Evolutionary conservation across 192 early-diverging fungal species (phyloP), one percentile per base, ranked within the genome.

Genomic region (Helicostylum pulchrum): DNA sequence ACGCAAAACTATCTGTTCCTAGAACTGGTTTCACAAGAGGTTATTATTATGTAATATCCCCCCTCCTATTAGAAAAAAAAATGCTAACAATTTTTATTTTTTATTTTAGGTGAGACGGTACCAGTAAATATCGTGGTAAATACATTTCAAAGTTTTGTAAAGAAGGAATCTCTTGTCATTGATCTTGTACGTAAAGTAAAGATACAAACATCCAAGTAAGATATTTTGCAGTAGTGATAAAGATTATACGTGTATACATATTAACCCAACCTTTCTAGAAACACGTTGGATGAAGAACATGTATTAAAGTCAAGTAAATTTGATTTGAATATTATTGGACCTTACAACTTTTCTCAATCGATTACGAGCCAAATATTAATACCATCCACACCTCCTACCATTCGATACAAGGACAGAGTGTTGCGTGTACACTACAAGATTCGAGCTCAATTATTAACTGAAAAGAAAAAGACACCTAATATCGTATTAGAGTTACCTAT

Each of bases 341-440:
- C 65, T 3, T 66, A 66, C 17, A 66, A 66, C 46, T 66, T 66
- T 42, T 66, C 65, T 31, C 65, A 66, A 58, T 66, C 65, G 30
- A 48, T 66, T 15, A 58, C 65, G 15, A 56, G 56, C 14, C 65
- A 66, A 32, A 50, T 66, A 43, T 42, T 66, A 56, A 56, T 66
- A 23, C 36, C 30, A 32, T n/a, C 71, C 0, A 73, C 71, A 12
- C 71, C 71, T 36, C 71, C 71, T 7, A 64, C 71, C 1, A 73
- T 73, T 48, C 61, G 53, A 21, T 67, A 60, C 14, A 73, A 73
- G 19, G 61, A 67, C 32, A 67, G 57, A 11, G 49, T 48, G 2
- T 26, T 73, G 20, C 53, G 44, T 43, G 55, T 73, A 5, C 61
- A 68, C 14, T 73, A 73, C 46, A 67, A 73, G 49, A 54, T 68